Base-by-base conservation (phyloP, 164 flowering plant genomes). In the Chloranthus sessilifolius region DNA sequence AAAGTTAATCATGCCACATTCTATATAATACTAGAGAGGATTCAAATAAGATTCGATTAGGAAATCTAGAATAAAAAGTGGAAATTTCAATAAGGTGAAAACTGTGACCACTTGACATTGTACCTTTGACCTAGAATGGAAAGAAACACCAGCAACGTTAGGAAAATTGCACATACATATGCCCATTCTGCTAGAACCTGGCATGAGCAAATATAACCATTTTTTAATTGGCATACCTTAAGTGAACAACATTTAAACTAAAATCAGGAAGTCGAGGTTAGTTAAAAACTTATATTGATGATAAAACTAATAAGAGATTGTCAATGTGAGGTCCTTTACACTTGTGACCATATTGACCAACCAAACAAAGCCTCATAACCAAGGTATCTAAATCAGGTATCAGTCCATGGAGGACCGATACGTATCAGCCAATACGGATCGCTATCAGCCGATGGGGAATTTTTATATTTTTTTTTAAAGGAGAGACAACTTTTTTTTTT, bases 141-240 rank as follows among this genome's bases (percentile, higher is more conserved):
- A 44, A 74, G 42, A 40, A 75, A 39, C 49, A 77, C 63, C 37
- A 80, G 33, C 28, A 73, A 23, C 23, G 62, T 16, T 51, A 77
- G 43, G 54, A 58, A 48, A 37, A 74, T 31, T 40, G 84, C 72
- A 65, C 49, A 62, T 26, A 53, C 3, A 56, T 64, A 45, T 9
- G 56, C 59, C 95, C 92, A 81, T 15, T 81, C 89, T 34, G 85
- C 71, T 48, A 88, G 69, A 64, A 85, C 85, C 96, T 88, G 79
- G 30, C 43, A 66, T 46, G 23, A 59, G 43, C 21, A 48, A 21
- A 28, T n/a, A 48, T 23, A 23, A 22, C 7, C 11, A 44, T 17
- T 15, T 40, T n/a, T n/a, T n/a, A n/a, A n/a, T n/a, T n/a, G n/a
- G n/a, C n/a, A n/a, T n/a, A n/a, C n/a, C n/a, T n/a, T n/a, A n/a